Evolutionary conservation across 2,329 filamentous ascomycete genomes (phyloP).

Genomic region (Septoria petroselini): DNA sequence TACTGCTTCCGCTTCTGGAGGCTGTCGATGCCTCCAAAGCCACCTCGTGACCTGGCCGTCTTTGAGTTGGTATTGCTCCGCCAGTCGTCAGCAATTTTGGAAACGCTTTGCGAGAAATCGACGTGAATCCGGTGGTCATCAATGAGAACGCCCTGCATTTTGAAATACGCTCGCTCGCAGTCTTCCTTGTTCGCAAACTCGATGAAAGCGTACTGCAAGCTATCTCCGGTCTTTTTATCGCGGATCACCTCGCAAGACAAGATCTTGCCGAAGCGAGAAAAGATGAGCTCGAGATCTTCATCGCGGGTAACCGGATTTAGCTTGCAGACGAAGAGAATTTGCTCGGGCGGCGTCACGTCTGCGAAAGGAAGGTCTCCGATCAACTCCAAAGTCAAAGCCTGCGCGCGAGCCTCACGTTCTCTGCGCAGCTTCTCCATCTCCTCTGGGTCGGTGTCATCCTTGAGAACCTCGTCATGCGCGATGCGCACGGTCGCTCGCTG

Average conservation of each 20-base stretch:
- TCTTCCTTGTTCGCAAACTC: conserved; percentile 91
- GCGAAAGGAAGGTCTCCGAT: conserved; percentile 96
- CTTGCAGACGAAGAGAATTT: conserved; percentile 97
- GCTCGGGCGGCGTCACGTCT: conserved; percentile 95
- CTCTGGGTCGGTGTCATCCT: conserved; percentile 76
- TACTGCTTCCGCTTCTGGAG: conserved; percentile 92
- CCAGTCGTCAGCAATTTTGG: conserved; percentile 85
- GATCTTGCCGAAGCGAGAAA: conserved; percentile 93
- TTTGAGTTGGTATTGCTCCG: conserved; percentile 80
- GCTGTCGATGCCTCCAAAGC: conserved; percentile 85
- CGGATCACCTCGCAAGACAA: conserved; percentile 93
- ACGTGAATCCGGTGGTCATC: conserved; percentile 97
- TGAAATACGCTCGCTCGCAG: conserved; percentile 94
- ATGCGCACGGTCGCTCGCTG: conserved; percentile 91
- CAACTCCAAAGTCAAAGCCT: conserved; percentile 94
- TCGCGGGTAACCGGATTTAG: conserved; percentile 94
- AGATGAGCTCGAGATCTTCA: conserved; percentile 91
- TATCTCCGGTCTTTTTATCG: conserved; percentile 90
- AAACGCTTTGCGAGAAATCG: conserved; percentile 93
- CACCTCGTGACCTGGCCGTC: conserved; percentile 64
- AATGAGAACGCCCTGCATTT: conserved; percentile 97
- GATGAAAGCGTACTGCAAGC: conserved; percentile 95
- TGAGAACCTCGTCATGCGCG: conserved; percentile 78
- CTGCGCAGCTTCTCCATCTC: conserved; percentile 73
- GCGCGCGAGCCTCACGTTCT: conserved; percentile 86